Percentiles rank a stretch among this genome's conserved stretches.
phyloP scores from a whole-genome alignment of 164 flowering plant genomes.

The Liriodendron chinense region DNA sequence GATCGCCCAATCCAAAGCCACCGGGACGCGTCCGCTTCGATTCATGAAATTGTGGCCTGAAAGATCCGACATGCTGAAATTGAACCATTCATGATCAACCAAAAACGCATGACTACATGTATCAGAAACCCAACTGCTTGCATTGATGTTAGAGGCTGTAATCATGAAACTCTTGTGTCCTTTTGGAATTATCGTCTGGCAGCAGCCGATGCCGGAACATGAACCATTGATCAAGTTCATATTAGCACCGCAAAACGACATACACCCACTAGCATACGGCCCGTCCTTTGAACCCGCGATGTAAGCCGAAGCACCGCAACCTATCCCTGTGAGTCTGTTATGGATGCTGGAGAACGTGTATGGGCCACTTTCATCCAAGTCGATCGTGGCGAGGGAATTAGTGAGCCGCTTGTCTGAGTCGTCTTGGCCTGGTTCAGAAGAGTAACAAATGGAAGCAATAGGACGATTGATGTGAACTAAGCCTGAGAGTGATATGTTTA shows the following conservation, averaged over 20 bases:
- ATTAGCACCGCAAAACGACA: not conserved
- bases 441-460: not conserved
- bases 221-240: not conserved
- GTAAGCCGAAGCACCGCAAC: not conserved
- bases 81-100: not conserved
- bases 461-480: not conserved
- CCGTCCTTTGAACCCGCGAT: not conserved
- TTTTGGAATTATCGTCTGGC: not conserved
- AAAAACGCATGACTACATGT: not conserved
- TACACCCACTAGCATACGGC: not conserved
- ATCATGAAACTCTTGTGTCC: not conserved
- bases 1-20: constrained; percentile 3
- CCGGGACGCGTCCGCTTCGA: not conserved
- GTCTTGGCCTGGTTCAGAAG: not conserved
- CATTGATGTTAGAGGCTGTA: not conserved
- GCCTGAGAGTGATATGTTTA: not conserved
- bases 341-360: not conserved
- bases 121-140: not conserved
- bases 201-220: constrained; percentile 1
- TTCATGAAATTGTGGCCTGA: not conserved
- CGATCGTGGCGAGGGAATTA: not conserved
- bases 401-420: not conserved
- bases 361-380: not conserved
- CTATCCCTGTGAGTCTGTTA: not conserved
- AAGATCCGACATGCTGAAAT: not conserved